Conservation (phyloP, 164 flowering plant species). For the Warburgia ugandensis region DNA sequence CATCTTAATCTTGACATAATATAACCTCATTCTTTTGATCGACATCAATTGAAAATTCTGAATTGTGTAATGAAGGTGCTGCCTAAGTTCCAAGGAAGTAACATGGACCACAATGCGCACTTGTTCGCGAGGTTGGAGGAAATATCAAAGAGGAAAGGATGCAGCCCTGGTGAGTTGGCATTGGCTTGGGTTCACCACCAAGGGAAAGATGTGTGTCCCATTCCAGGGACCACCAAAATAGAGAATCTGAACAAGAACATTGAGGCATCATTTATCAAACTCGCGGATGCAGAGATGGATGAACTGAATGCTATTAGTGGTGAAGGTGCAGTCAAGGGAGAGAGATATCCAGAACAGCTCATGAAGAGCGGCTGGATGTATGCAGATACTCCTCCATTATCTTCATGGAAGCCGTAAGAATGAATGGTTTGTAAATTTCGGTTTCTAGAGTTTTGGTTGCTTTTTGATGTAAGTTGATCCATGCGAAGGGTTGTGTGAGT, state of each 20-base stretch:
- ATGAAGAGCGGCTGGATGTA: constrained; percentile 17
- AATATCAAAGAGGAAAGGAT: constrained; percentile 29
- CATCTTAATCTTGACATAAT: not conserved
- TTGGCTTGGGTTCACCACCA: constrained; percentile 42
- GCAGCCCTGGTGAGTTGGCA: constrained; percentile 34
- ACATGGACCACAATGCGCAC: constrained; percentile 22
- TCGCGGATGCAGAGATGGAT: constrained; percentile 28
- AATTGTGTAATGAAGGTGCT: constrained; percentile 13
- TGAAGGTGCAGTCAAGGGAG: constrained; percentile 22
- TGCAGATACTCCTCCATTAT: constrained; percentile 19
- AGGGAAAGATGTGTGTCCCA: constrained; percentile 32
- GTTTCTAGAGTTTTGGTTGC: too few relatives aligned
- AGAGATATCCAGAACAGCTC: constrained; percentile 5
- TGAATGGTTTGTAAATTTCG: too few relatives aligned
- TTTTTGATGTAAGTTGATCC: too few relatives aligned
- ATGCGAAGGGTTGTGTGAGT: too few relatives aligned
- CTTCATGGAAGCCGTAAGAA: constrained; percentile 30
- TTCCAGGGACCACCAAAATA: constrained; percentile 50
- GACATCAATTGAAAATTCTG: not conserved
- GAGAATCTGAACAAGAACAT: constrained; percentile 37
- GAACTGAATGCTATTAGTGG: constrained; percentile 28
- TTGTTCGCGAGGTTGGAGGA: constrained; percentile 21
- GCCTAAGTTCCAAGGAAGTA: constrained; percentile 29
- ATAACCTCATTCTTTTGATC: not conserved
- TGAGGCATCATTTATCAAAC: constrained; percentile 33